Percentiles rank a stretch among this genome's conserved stretches.
Conservation (phyloP, 345 rosid species). For the Brassica nigra region DNA sequence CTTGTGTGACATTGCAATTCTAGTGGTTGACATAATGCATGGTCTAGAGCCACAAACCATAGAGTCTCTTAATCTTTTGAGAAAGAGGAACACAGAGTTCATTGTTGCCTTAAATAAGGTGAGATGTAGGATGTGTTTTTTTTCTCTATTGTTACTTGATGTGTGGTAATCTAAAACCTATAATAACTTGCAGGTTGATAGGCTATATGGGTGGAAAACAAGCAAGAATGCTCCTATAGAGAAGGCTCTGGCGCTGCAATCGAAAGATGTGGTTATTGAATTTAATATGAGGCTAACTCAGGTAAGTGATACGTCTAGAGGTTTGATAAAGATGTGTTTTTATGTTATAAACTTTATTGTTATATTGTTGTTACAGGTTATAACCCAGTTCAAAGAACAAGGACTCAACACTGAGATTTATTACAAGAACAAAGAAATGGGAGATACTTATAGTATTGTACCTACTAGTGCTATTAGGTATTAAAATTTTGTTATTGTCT, state of each 20-base stretch:
- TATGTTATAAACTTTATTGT: background rate
- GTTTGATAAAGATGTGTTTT: background rate
- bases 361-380: constrained; percentile 48
- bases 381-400: constrained; percentile 82
- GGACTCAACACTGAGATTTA: constrained; percentile 87
- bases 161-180: background rate
- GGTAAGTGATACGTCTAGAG: constrained; percentile 41
- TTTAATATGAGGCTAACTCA: constrained; percentile 67
- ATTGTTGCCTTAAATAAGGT: constrained; percentile 96
- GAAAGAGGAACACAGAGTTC: constrained; percentile 81
- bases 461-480: constrained; percentile 95
- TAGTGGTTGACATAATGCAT: constrained; percentile 96
- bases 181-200: constrained; percentile 70
- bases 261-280: constrained; percentile 65
- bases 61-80: constrained; percentile 87
- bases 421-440: constrained; percentile 84
- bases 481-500: constrained; percentile 7
- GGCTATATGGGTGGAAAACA: constrained; percentile 87
- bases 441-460: constrained; percentile 76
- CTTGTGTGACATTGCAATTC: constrained; percentile 91
- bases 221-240: constrained; percentile 73
- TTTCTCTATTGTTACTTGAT: constrained; percentile 5
- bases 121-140: constrained; percentile 23
- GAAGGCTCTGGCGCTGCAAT: constrained; percentile 70
- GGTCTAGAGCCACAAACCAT: constrained; percentile 91